Evolutionary conservation across 306 rosid genomes (phyloP).

Genomic region (cucumber (Cucumis sativus)): Cucumber_9930_V3 NC_026658.2:7839001-7839500

Average conservation of each 20-base stretch:
- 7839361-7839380: constrained; percentile 52
- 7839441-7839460: constrained; percentile 52
- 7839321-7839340: neutral
- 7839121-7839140: no score
- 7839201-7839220: neutral
- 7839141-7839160: no score
- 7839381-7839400: constrained; percentile 51
- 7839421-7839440: constrained; percentile 63
- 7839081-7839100: neutral
- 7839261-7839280: neutral
- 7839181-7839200: no score
- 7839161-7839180: no score
- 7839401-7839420: constrained; percentile 67
- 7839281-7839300: neutral
- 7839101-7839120: no score
- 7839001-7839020: neutral
- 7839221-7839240: neutral
- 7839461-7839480: constrained; percentile 30
- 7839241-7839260: neutral
- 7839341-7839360: neutral
- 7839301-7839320: neutral
- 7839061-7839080: neutral
- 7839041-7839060: neutral
- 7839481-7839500: neutral
- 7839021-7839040: neutral